These are phyloP conservation scores for Scenedesmus sp. DNA, from an alignment of 163 green algal genomes.

Conservation along the genomic window DNA sequence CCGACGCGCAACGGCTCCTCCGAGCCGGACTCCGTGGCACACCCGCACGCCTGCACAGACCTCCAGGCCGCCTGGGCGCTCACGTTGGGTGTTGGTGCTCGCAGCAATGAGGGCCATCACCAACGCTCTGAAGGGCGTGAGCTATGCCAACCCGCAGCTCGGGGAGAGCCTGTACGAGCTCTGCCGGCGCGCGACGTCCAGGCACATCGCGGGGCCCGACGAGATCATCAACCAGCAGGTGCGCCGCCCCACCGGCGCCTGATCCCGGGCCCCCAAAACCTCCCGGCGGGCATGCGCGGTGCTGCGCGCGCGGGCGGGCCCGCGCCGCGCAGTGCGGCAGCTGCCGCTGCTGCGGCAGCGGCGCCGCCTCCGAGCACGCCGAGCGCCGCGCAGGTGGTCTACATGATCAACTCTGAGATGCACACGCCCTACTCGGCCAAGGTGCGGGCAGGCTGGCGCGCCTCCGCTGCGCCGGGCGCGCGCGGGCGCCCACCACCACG, in stretches of 20 bases:
- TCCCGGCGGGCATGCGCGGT: no score
- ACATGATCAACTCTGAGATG: slow-evolving; percentile 47
- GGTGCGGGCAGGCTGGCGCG: background rate
- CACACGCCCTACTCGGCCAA: slow-evolving; percentile 26
- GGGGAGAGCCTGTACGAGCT: slow-evolving; percentile 43
- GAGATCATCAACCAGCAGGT: slow-evolving; percentile 50
- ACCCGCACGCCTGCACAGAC: no score
- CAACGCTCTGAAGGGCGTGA: slow-evolving; percentile 41
- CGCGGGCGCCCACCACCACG: no score
- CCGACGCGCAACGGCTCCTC: no score
- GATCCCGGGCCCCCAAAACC: no score
- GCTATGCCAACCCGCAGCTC: slow-evolving; percentile 31
- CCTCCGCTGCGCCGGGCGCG: background rate
- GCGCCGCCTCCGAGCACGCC: no score
- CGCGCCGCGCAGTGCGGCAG: no score
- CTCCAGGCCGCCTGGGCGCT: no score
- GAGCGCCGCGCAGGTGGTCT: slow-evolving; percentile 33
- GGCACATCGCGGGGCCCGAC: slow-evolving; percentile 41
- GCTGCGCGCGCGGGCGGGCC: no score
- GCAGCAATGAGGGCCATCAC: slow-evolving; percentile 38
- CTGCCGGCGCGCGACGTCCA: slow-evolving; percentile 26
- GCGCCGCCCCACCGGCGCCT: no score
- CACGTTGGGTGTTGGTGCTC: no score
- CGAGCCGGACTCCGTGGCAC: no score
- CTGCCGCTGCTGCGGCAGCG: background rate